Percentiles rank a stretch among this genome's conserved stretches.
Conservation (phyloP, 192 early-diverging fungal genomes). For the Rhizophagus clarus region DNA sequence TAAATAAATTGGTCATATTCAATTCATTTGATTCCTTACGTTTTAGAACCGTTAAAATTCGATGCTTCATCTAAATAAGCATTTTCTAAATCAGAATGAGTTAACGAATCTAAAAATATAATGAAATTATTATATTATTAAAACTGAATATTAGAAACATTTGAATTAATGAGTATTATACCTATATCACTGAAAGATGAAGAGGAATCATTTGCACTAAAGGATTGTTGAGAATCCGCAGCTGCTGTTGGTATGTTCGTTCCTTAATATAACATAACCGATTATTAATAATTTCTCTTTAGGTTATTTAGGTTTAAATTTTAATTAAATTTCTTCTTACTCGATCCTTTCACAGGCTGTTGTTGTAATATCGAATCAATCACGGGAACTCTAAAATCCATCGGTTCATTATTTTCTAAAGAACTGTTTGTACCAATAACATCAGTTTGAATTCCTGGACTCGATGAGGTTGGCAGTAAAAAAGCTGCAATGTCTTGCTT, state of each 20-base stretch:
- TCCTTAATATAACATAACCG: neutral
- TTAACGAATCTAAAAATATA: conserved; percentile 51
- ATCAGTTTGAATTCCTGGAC: neutral
- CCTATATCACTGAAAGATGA: conserved; percentile 27
- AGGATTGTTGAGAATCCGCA: neutral
- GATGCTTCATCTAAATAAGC: conserved; percentile 45
- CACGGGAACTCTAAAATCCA: neutral
- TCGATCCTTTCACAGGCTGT: neutral
- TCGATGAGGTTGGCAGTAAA: neutral
- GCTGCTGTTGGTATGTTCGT: neutral
- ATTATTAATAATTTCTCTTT: too few relatives aligned
- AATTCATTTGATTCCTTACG: conserved; percentile 38
- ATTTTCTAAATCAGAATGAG: conserved; percentile 56
- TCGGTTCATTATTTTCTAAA: neutral
- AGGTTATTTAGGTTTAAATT: too few relatives aligned
- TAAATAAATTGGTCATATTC: neutral
- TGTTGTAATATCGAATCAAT: neutral
- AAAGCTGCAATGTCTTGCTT: conserved; percentile 15
- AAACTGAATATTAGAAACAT: neutral
- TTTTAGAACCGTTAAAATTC: conserved; percentile 53
- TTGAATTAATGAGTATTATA: neutral
- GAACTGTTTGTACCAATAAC: neutral
- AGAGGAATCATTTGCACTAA: neutral
- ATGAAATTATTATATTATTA: neutral
- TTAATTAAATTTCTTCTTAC: too few relatives aligned